Conservation (phyloP, 768 basidiomycete species). For the Naematelia aurantialba region DNA sequence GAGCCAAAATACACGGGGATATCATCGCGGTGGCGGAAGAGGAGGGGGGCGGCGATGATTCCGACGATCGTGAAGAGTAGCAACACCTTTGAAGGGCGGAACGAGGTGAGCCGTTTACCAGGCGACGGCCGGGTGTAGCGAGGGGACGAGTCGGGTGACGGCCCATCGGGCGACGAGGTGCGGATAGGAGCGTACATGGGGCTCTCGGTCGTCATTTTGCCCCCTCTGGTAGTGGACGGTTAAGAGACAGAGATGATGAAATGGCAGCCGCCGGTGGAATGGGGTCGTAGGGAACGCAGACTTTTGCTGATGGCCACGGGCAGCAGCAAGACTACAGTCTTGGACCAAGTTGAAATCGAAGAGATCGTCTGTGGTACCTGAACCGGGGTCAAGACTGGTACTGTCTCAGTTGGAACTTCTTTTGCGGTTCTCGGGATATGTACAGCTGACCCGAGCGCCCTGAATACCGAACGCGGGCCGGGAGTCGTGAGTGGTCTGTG, state of each 20-base stretch:
- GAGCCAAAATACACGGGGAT: not conserved
- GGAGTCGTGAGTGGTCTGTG: no score
- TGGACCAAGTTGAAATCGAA: not conserved
- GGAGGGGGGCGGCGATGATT: slow-evolving; percentile 19
- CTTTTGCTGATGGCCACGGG: no score
- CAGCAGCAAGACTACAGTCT: no score
- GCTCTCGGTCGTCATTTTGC: not conserved
- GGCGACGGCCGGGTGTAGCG: slow-evolving; percentile 3
- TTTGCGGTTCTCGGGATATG: no score
- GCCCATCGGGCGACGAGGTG: not conserved
- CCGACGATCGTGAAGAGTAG: slow-evolving; percentile 17
- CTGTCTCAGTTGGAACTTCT: no score
- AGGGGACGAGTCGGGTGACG: not conserved
- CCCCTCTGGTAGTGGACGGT: no score
- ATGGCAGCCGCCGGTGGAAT: no score
- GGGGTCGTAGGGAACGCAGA: no score
- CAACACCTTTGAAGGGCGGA: slow-evolving; percentile 10
- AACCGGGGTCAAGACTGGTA: not conserved
- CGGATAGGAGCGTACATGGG: not conserved
- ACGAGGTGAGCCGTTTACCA: slow-evolving; percentile 1
- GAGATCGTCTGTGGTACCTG: not conserved
- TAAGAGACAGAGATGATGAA: not conserved
- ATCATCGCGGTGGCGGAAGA: slow-evolving; percentile 9
- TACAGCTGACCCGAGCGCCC: no score
- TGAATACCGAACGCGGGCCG: no score